These are phyloP conservation scores for Beauveria sp. DNA, from an alignment of 2,329 filamentous ascomycete genomes.

Conservation along the genomic window DNA sequence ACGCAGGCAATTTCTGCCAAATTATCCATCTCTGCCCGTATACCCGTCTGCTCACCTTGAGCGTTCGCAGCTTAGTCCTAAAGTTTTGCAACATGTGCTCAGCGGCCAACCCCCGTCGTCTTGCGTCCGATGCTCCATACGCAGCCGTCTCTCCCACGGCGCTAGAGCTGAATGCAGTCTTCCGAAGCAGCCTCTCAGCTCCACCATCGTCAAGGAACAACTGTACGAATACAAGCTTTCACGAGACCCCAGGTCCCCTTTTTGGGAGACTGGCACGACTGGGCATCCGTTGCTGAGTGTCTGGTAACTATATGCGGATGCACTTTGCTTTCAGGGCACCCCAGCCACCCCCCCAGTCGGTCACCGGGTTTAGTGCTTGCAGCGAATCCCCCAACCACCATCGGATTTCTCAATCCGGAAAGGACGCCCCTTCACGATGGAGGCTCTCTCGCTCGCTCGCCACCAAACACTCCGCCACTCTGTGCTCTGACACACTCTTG, in stretches of 20 bases:
- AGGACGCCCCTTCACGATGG: constrained; percentile 14
- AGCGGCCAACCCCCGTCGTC: not conserved
- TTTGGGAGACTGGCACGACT: too few relatives aligned
- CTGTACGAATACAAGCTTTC: not conserved
- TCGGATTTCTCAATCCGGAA: constrained; percentile 14
- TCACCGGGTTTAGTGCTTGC: not conserved
- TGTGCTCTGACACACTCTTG: not conserved
- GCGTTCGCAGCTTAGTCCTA: not conserved
- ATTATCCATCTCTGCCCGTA: too few relatives aligned
- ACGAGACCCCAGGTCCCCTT: constrained; percentile 2
- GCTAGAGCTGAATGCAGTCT: constrained; percentile 8
- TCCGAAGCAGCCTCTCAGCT: constrained; percentile 3
- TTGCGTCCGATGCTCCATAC: not conserved
- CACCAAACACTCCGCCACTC: not conserved
- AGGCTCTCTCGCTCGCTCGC: constrained; percentile 3
- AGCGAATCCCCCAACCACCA: constrained; percentile 7
- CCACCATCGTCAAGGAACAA: constrained; percentile 1
- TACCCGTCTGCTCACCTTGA: not conserved
- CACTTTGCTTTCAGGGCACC: not conserved
- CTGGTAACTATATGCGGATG: not conserved
- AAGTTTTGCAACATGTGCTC: constrained; percentile 3
- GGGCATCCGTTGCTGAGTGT: not conserved
- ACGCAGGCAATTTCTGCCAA: not conserved
- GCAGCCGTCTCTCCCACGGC: not conserved
- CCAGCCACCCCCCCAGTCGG: not conserved